These are phyloP conservation scores for Omphalotus guepiniiformis DNA, from an alignment of 768 basidiomycete species.

Conservation along the genomic window DNA sequence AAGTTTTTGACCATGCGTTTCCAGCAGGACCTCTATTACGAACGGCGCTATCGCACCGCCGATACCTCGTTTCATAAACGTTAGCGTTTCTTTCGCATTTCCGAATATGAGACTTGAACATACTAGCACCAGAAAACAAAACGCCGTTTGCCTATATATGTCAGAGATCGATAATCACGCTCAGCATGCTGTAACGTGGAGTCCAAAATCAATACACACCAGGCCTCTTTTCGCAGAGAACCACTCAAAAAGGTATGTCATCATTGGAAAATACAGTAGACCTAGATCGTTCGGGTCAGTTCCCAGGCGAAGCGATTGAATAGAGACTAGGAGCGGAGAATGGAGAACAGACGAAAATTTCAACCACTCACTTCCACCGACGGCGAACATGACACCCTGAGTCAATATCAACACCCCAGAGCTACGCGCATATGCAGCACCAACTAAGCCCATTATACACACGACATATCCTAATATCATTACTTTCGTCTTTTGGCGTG, in stretches of 20 bases:
- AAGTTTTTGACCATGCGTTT: slow-evolving; percentile 9
- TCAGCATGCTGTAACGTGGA: not conserved
- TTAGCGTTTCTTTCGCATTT: no score
- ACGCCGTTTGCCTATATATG: slow-evolving; percentile 13
- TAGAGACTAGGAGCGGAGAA: not conserved
- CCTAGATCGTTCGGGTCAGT: slow-evolving; percentile 4
- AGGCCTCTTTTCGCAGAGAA: slow-evolving; percentile 13
- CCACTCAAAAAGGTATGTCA: slow-evolving; percentile 16
- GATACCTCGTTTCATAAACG: slow-evolving; percentile 4
- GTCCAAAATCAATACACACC: slow-evolving; percentile 5
- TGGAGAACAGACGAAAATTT: not conserved
- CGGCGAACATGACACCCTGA: slow-evolving; percentile 24
- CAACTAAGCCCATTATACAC: slow-evolving; percentile 22
- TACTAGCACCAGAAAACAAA: slow-evolving; percentile 14
- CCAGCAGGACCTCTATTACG: slow-evolving; percentile 11
- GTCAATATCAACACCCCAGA: slow-evolving; percentile 15
- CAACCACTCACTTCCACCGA: slow-evolving; percentile 21
- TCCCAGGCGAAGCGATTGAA: not conserved
- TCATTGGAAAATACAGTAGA: slow-evolving; percentile 12
- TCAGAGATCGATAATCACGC: not conserved
- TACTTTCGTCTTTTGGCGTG: slow-evolving; percentile 13
- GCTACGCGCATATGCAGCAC: slow-evolving; percentile 19
- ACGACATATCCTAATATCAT: slow-evolving; percentile 19
- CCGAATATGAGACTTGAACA: not conserved
- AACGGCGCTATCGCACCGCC: slow-evolving; percentile 11